phyloP scores from a whole-genome alignment of 2,329 filamentous ascomycete genomes.

The Penicillium crustosum region DNA sequence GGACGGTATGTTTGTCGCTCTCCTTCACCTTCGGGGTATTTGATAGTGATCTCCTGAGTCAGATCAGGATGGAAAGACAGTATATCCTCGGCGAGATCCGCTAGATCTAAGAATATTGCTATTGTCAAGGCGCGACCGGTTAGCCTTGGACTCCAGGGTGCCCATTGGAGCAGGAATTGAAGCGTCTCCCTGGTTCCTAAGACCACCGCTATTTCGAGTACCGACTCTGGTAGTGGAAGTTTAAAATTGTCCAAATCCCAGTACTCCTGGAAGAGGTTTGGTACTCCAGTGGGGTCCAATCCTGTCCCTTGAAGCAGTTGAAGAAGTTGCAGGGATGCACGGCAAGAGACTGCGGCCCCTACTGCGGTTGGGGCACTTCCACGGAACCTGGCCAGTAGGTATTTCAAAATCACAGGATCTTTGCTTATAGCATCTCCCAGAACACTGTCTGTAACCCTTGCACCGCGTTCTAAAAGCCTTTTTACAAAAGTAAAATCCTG shows the following conservation, averaged over 20 bases:
- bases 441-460: conserved; percentile 7
- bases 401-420: neutral
- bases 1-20: conserved; percentile 3
- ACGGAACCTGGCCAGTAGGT: neutral
- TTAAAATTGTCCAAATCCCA: neutral
- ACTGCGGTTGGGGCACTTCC: conserved; percentile 12
- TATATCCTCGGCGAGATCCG: neutral
- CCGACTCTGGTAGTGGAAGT: neutral
- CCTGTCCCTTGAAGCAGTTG: conserved; percentile 10
- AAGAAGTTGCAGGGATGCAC: too few relatives aligned
- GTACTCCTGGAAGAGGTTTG: neutral
- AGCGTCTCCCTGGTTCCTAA: neutral
- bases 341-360: too few relatives aligned
- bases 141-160: neutral
- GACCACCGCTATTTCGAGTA: conserved; percentile 2
- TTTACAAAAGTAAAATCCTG: neutral
- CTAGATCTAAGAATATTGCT: neutral
- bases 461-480: conserved; percentile 7
- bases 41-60: neutral
- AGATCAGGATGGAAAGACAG: neutral
- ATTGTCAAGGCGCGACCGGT: neutral
- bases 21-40: neutral
- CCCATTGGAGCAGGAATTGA: neutral
- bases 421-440: conserved; percentile 2
- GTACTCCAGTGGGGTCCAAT: conserved; percentile 8